Percentiles rank a stretch among this genome's conserved stretches.
These are phyloP conservation scores for Adenanthera pavonina DNA, from an alignment of 306 rosid genomes.

Conservation along the genomic window DNA sequence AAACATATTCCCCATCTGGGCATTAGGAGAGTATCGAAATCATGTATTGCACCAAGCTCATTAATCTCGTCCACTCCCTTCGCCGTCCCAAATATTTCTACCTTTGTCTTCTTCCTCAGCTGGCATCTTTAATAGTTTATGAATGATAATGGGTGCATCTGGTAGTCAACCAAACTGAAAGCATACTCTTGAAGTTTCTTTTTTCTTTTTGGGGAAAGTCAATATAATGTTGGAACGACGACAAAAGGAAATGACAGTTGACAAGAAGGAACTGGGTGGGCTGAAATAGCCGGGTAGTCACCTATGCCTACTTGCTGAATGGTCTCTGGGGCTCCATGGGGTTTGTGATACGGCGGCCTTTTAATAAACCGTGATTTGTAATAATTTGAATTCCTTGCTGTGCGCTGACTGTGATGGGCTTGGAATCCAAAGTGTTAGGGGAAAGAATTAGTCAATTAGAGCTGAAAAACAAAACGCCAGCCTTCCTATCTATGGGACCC, in stretches of 20 bases:
- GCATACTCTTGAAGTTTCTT: too few species aligned
- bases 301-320: not conserved
- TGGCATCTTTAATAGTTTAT: slow-evolving; percentile 5
- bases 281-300: too few species aligned
- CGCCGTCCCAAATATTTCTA: slow-evolving; percentile 10
- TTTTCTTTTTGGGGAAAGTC: not conserved
- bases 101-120: not conserved
- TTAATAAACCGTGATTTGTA: not conserved
- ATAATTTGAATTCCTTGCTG: not conserved
- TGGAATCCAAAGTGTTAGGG: not conserved
- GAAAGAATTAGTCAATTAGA: too few species aligned
- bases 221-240: not conserved
- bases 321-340: not conserved
- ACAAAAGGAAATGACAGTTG: not conserved
- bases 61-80: slow-evolving; percentile 11
- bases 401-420: not conserved
- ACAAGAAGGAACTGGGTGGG: not conserved
- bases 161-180: slow-evolving; percentile 23
- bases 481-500: not conserved
- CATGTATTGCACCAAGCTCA: slow-evolving; percentile 55
- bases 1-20: slow-evolving; percentile 91
- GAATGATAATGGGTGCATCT: slow-evolving; percentile 14
- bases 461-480: not conserved
- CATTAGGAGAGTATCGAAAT: slow-evolving; percentile 72
- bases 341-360: not conserved